Base-by-base conservation (phyloP, 2,329 filamentous ascomycete genomes). In the Aphanocladium album region DNA sequence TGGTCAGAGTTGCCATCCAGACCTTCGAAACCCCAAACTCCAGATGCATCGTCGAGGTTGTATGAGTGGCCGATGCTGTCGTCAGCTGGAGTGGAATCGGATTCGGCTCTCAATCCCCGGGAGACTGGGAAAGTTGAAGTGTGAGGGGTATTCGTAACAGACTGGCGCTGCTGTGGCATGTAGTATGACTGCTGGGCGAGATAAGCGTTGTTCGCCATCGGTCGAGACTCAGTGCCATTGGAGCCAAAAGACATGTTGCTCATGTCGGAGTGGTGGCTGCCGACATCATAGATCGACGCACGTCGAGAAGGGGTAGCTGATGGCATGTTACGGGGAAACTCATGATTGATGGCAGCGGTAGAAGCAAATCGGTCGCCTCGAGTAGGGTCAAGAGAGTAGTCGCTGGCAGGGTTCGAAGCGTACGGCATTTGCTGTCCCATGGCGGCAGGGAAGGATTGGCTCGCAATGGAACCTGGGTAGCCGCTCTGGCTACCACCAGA, bases 291-390 rank as follows among this genome's bases (percentile, higher is more conserved):
- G 6, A 62, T 54, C 27, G 67, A 68, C 41, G 63, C 62, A 17
- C 65, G 64, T 58, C 64, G 53, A 11, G 63, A 61, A 12, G 63
- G 14, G 43, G 62, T 62, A 8, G 67, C 53, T n/a, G 63, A 50
- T 5, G 66, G 65, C 67, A 69, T 68, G 21, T 68, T 65, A 50
- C 67, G 64, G 11, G 67, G 68, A 39, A 67, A 68, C 19, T 68
- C 67, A 46, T 64, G 62, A 7, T 60, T 62, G 16, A 68, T 62
- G 23, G 59, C 60, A 35, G 64, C 43, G 11, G 62, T 62, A 8
- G 67, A 59, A 7, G 63, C 51, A 57, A 62, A 66, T n/a, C 64
- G 62, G 8, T 61, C 39, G 23, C 62, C 17, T 50, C 60, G 62
- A 16, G 27, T 56, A 12, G 61, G 60, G 33, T 65, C 64, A 1